Percentiles rank a stretch among this genome's conserved stretches.
These are phyloP conservation scores for Emericellopsis terricola DNA, from an alignment of 495 filamentous ascomycete species.

Conservation along the genomic window DNA sequence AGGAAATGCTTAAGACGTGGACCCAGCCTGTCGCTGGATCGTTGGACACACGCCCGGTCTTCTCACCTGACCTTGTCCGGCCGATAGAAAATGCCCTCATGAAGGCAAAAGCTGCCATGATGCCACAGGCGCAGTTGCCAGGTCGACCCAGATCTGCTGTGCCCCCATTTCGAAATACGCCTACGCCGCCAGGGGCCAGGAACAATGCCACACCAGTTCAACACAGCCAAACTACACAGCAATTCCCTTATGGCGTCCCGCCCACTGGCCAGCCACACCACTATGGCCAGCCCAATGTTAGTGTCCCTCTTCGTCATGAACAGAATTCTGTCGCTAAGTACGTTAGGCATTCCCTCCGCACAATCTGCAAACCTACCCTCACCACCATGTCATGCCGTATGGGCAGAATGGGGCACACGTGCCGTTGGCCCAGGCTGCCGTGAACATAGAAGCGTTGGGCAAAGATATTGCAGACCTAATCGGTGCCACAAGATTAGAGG, in stretches of 20 bases:
- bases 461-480: conserved; percentile 68
- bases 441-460: conserved; percentile 57
- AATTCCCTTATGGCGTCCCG: neutral
- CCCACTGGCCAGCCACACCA: neutral
- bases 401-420: no score
- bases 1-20: conserved; percentile 97
- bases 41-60: conserved; percentile 72
- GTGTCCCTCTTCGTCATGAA: neutral
- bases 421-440: conserved; percentile 33
- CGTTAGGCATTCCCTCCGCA: no score
- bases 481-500: conserved; percentile 44
- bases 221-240: no score
- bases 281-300: neutral
- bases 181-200: conserved; percentile 43
- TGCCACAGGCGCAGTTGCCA: conserved; percentile 45
- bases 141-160: conserved; percentile 34
- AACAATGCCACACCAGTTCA: no score
- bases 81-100: conserved; percentile 89
- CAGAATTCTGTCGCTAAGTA: no score
- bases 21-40: conserved; percentile 91
- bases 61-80: conserved; percentile 63
- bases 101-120: conserved; percentile 60
- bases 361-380: no score
- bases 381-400: no score
- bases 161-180: conserved; percentile 43